Base-by-base conservation (phyloP, 2,329 filamentous ascomycete species). In the Ophiocordyceps camponoti-rufipedis region DNA sequence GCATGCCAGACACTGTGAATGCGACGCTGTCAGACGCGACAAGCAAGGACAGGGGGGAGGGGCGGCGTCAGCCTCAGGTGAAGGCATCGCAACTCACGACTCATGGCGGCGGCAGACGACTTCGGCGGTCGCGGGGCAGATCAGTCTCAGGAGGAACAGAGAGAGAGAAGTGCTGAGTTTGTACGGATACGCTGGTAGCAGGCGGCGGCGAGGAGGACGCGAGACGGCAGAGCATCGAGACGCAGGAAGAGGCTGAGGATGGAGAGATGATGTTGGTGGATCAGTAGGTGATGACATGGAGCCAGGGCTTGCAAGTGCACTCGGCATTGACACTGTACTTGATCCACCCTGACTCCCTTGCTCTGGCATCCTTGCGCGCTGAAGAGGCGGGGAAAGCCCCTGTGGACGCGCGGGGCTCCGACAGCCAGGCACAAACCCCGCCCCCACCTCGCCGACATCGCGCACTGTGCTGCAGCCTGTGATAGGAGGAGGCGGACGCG, bases 1-100 rank as follows among this genome's bases (percentile, higher is more conserved):
- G 74, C 85, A 95, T 94, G 60, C 75, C 82, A 55, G 82, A 70
- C 68, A 94, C 87, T 94, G 39, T 4, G 6, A 14, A 23, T 8
- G 18, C 39, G 39, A 41, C 9, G 13, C 28, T 7, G 28, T 31
- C 35, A 39, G 35, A n/a, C n/a, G 2, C n/a, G 5, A 6, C 14
- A n/a, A 6, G n/a, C 7, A 31, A 31, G 29, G 12, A 10, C 9
- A 31, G 29, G 29, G 29, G 29, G 8, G 29, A 31, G 29, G 29
- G 29, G 4, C 29, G 8, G 29, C 29, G 29, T 31, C 29, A 31
- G 29, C 35, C n/a, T 39, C 35, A 9, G 13, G n/a, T 39, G 35
- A 39, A n/a, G 35, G 18, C 11, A 19, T 23, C 13, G 28, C 33
- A 13, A 59, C 57, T 56, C 55, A 59, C 57, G 55, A 49, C 56